These are phyloP conservation scores for Ustilago lituana DNA, from an alignment of 1,284 basidiomycete genomes.

Conservation along the genomic window DNA sequence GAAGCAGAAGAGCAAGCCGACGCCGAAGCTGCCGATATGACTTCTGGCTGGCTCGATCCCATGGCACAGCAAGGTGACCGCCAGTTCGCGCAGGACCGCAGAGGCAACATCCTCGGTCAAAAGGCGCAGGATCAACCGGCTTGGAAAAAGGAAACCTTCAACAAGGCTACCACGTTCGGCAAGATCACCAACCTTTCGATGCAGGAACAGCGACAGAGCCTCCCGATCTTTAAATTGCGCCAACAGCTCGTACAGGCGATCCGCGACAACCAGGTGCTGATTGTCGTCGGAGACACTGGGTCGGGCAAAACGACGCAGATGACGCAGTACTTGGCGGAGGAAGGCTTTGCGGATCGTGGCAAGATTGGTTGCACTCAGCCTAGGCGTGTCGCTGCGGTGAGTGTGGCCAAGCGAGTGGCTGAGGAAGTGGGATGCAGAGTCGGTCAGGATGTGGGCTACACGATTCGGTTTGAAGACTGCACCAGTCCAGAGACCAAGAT, in stretches of 20 bases:
- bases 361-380: slow-evolving; percentile 97
- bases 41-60: slow-evolving; percentile 95
- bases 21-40: slow-evolving; percentile 90
- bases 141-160: slow-evolving; percentile 93
- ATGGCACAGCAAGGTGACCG: slow-evolving; percentile 89
- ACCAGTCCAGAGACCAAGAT: slow-evolving; percentile 97
- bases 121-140: slow-evolving; percentile 82
- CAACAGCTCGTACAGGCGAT: slow-evolving; percentile 91
- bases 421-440: slow-evolving; percentile 97
- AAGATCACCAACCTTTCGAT: slow-evolving; percentile 90
- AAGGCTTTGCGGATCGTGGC: slow-evolving; percentile 84
- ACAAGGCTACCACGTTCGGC: slow-evolving; percentile 96
- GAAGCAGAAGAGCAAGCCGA: slow-evolving; percentile 94
- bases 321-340: slow-evolving; percentile 90
- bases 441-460: slow-evolving; percentile 97
- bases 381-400: slow-evolving; percentile 97
- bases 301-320: slow-evolving; percentile 90
- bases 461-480: slow-evolving; percentile 98
- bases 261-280: slow-evolving; percentile 90
- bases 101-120: slow-evolving; percentile 83
- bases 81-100: slow-evolving; percentile 91
- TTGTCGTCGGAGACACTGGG: slow-evolving; percentile 93
- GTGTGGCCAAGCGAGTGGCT: slow-evolving; percentile 97
- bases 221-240: slow-evolving; percentile 97
- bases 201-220: slow-evolving; percentile 86